Evolutionary conservation across 768 basidiomycete genomes (phyloP), one percentile per base, ranked within the genome.

Genomic region (Lactarius quietus): DNA sequence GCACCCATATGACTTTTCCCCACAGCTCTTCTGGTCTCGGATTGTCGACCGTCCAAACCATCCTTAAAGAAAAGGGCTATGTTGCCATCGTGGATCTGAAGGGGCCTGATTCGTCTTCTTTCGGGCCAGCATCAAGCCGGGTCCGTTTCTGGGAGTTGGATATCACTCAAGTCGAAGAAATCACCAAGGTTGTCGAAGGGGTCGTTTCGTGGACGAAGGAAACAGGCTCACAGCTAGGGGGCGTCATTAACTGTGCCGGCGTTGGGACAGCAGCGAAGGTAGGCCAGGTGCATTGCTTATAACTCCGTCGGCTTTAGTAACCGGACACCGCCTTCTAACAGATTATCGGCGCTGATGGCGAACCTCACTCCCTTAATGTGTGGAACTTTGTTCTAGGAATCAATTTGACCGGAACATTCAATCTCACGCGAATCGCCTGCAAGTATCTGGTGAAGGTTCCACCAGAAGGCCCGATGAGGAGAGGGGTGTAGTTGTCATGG

Each of bases 201-300:
- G 69, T 73, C 3, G 69, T 71, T 31, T 62, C 54, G 53, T 74
- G 73, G 70, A 29, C 67, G 7, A 58, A 67, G 56, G 69, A 75
- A 53, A 82, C 81, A 0, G 75, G 76, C 6, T 79, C 81, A 8
- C 72, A 74, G 31, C 74, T 86, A n/a, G 85, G 85, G 7, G 85
- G 86, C 10, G 82, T 86, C 5, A 78, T 87, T 10, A 84, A 85
- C 70, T 82, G 81, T 66, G 86, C 84, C 4, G 86, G 86, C 4
- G 79, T 85, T 0, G 86, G 79, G 20, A 73, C 68, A 51, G 70
- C 70, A 18, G 74, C 73, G 36, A 72, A 71, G 62, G 72, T 72
- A 58, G n/a, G 74, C 28, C 1, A 14, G 15, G 15, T 29, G 38
- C 36, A 23, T 36, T 33, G 18, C 57, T 45, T 10, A 5, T 6